Percentiles rank a stretch among this genome's conserved stretches.
phyloP scores from a whole-genome alignment of 192 early-diverging fungal species.

The Coemansia sp. region DNA sequence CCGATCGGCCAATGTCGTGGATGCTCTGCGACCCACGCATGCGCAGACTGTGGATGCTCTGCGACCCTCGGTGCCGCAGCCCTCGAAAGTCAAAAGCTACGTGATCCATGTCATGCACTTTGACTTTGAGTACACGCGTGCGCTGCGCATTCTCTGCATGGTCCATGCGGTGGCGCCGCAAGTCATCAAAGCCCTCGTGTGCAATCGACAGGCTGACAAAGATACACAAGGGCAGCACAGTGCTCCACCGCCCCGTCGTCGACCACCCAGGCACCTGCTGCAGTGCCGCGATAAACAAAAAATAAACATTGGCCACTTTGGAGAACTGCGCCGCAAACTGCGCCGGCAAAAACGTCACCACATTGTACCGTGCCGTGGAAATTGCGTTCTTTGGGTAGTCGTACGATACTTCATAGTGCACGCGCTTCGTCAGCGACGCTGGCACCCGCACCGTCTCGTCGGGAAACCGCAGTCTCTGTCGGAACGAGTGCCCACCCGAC shows the following conservation, averaged over 20 bases:
- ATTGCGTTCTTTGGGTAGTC: slow-evolving; percentile 53
- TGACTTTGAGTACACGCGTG: slow-evolving; percentile 55
- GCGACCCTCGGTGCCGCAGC: slow-evolving; percentile 41
- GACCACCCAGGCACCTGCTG: slow-evolving; percentile 74
- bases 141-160: slow-evolving; percentile 60
- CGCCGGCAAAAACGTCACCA: slow-evolving; percentile 85
- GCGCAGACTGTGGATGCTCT: slow-evolving; percentile 54
- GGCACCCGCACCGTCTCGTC: slow-evolving; percentile 43
- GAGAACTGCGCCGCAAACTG: slow-evolving; percentile 97
- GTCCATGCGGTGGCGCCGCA: slow-evolving; percentile 64
- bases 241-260: slow-evolving; percentile 78
- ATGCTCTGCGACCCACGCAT: slow-evolving; percentile 47
- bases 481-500: slow-evolving; percentile 49
- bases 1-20: slow-evolving; percentile 35
- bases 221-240: slow-evolving; percentile 66
- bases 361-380: slow-evolving; percentile 83
- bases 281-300: slow-evolving; percentile 81
- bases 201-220: slow-evolving; percentile 77
- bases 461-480: slow-evolving; percentile 45
- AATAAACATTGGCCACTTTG: slow-evolving; percentile 93
- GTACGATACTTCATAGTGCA: slow-evolving; percentile 55
- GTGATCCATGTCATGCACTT: slow-evolving; percentile 51
- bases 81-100: slow-evolving; percentile 50
- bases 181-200: slow-evolving; percentile 75
- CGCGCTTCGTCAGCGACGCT: slow-evolving; percentile 53